These are phyloP conservation scores for Kurtzmaniella fragi DNA, from an alignment of 805 yeast species.

Conservation along the genomic window DNA sequence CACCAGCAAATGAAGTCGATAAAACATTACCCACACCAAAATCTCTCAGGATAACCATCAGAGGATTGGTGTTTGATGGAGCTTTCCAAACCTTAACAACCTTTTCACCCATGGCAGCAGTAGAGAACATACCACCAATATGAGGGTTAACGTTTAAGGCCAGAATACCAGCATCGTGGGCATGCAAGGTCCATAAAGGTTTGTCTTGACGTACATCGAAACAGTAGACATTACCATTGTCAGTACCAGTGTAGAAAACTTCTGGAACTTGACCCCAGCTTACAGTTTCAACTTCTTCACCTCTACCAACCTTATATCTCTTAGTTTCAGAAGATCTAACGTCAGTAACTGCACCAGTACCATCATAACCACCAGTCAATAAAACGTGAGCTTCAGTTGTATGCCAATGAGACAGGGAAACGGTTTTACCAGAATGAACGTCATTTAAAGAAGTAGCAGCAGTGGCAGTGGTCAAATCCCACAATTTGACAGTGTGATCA, in stretches of 20 bases:
- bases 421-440: constrained; percentile 75
- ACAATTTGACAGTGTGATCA: constrained; percentile 87
- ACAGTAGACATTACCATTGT: constrained; percentile 81
- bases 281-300: constrained; percentile 82
- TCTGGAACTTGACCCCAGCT: constrained; percentile 56
- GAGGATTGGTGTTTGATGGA: constrained; percentile 49
- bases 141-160: constrained; percentile 64
- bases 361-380: constrained; percentile 91
- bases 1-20: constrained; percentile 78
- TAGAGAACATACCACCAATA: constrained; percentile 69
- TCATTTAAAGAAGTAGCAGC: constrained; percentile 73
- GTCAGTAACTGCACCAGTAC: constrained; percentile 76
- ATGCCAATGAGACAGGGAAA: constrained; percentile 88
- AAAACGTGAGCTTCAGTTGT: constrained; percentile 57
- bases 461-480: constrained; percentile 77
- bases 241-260: constrained; percentile 82
- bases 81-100: constrained; percentile 84
- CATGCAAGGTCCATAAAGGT: constrained; percentile 93
- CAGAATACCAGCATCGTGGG: constrained; percentile 93
- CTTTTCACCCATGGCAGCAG: constrained; percentile 91
- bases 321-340: constrained; percentile 65
- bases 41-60: constrained; percentile 87
- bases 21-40: constrained; percentile 93
- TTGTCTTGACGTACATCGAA: constrained; percentile 73
- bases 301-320: constrained; percentile 54